Evolutionary conservation across 192 early-diverging fungal species (phyloP).

Genomic region (Backusella parvicylindrica): DNA sequence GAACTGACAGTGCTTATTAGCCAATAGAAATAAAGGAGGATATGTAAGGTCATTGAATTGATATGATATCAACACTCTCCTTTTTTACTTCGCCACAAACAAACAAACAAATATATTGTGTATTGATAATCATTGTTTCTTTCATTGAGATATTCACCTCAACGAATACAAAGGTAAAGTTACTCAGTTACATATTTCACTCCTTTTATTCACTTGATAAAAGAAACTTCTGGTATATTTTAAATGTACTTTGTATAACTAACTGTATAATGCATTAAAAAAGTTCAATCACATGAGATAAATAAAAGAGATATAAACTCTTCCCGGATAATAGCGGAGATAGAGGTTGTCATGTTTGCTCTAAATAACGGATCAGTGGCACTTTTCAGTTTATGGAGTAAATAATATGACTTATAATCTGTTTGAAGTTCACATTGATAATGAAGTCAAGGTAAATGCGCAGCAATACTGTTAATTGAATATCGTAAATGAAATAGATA

Average conservation of each 20-base stretch:
- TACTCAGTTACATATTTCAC: no score
- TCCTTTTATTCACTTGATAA: no score
- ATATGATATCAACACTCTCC: no score
- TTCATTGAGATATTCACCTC: not conserved
- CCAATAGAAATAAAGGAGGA: not conserved
- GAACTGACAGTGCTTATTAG: not conserved
- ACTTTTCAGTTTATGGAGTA: not conserved
- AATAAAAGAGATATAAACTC: not conserved
- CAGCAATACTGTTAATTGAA: not conserved
- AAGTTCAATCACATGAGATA: no score
- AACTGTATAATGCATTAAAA: no score
- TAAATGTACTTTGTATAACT: no score
- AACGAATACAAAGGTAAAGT: no score
- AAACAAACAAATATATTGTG: not conserved
- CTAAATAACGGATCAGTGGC: not conserved
- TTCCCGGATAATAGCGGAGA: not conserved
- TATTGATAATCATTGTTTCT: not conserved
- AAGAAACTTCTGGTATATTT: no score
- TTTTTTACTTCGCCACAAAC: not conserved
- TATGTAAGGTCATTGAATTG: not conserved
- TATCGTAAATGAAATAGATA: not conserved
- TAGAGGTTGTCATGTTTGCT: not conserved
- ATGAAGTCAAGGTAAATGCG: not conserved
- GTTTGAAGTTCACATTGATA: not conserved
- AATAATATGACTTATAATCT: not conserved